A percentile compares a stretch with the other conserved stretches of the same genome.
phyloP scores from a whole-genome alignment of 805 yeast genomes.

The Candida hungchunana region DNA sequence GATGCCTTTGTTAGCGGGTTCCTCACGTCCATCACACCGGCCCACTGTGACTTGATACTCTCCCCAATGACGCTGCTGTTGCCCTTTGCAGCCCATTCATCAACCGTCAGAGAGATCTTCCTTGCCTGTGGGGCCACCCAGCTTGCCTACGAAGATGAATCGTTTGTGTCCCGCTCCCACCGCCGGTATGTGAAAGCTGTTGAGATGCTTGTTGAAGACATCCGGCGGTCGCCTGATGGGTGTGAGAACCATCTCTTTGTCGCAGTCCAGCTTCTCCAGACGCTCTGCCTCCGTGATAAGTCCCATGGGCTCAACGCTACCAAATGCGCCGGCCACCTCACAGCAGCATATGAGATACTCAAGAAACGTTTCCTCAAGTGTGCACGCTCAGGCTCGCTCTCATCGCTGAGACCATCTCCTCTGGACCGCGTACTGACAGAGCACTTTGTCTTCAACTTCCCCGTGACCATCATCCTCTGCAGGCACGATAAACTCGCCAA shows the following conservation, averaged over 20 bases:
- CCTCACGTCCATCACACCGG: constrained; percentile 21
- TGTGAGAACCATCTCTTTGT: constrained; percentile 26
- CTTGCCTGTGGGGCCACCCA: constrained; percentile 27
- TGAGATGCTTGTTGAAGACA: constrained; percentile 17
- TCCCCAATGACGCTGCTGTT: constrained; percentile 19
- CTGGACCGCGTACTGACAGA: constrained; percentile 22
- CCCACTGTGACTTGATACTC: constrained; percentile 20
- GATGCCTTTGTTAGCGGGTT: constrained; percentile 20
- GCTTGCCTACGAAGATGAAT: constrained; percentile 20
- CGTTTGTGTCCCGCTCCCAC: constrained; percentile 14
- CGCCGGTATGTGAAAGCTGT: constrained; percentile 21
- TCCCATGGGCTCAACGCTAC: constrained; percentile 25
- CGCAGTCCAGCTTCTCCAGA: constrained; percentile 24
- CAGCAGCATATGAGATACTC: constrained; percentile 25
- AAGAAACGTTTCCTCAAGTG: constrained; percentile 20
- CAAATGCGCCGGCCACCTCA: constrained; percentile 24
- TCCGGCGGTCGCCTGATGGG: constrained; percentile 18
- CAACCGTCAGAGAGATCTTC: constrained; percentile 21
- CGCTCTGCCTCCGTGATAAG: constrained; percentile 25
- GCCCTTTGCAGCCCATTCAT: constrained; percentile 18
- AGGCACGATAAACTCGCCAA: constrained; percentile 21
- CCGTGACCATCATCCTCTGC: constrained; percentile 24
- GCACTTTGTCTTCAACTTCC: constrained; percentile 24
- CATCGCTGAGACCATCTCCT: constrained; percentile 9
- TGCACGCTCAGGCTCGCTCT: constrained; percentile 1